A percentile compares a stretch with the other conserved stretches of the same genome.
Conservation (phyloP, 1,284 basidiomycete species). For the Heterobasidion parviporum region DNA sequence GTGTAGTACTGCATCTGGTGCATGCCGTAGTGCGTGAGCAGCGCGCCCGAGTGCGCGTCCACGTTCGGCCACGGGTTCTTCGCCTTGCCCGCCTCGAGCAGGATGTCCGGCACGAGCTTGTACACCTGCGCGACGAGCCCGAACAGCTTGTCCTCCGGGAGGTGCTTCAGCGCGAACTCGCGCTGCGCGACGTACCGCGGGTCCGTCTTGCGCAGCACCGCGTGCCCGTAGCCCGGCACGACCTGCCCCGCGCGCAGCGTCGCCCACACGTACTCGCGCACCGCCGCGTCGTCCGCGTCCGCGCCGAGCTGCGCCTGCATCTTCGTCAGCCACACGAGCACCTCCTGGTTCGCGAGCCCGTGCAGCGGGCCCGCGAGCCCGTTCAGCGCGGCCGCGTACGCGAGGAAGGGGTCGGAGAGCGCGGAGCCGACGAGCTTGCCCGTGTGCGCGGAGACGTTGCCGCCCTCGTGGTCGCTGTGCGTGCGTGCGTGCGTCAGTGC, state of each 20-base stretch:
- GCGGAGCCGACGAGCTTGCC: conserved; percentile 97
- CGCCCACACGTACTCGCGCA: conserved; percentile 90
- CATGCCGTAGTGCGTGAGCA: conserved; percentile 86
- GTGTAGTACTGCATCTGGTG: conserved; percentile 93
- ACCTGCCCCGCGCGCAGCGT: conserved; percentile 89
- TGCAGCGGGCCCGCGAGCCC: conserved; percentile 97
- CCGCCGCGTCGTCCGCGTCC: conserved; percentile 74
- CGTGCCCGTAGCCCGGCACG: conserved; percentile 94
- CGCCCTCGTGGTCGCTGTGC: conserved; percentile 90
- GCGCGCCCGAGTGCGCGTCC: conserved; percentile 94
- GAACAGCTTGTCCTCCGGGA: conserved; percentile 84
- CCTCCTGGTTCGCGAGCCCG: conserved; percentile 96
- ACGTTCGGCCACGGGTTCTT: conserved; percentile 96
- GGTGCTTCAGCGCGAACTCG: conserved; percentile 88
- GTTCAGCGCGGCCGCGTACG: conserved; percentile 89
- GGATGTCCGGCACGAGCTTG: conserved; percentile 87
- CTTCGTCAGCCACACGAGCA: conserved; percentile 82
- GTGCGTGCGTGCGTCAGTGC: conserved; percentile 5
- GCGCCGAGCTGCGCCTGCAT: conserved; percentile 85
- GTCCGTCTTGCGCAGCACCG: conserved; percentile 95
- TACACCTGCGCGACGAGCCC: conserved; percentile 91
- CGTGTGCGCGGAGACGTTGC: conserved; percentile 96
- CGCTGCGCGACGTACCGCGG: conserved; percentile 95
- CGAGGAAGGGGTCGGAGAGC: conserved; percentile 95
- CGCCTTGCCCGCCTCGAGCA: conserved; percentile 90